These are phyloP conservation scores for Botrytis galanthina DNA, from an alignment of 2,329 filamentous ascomycete genomes.

Conservation along the genomic window DNA sequence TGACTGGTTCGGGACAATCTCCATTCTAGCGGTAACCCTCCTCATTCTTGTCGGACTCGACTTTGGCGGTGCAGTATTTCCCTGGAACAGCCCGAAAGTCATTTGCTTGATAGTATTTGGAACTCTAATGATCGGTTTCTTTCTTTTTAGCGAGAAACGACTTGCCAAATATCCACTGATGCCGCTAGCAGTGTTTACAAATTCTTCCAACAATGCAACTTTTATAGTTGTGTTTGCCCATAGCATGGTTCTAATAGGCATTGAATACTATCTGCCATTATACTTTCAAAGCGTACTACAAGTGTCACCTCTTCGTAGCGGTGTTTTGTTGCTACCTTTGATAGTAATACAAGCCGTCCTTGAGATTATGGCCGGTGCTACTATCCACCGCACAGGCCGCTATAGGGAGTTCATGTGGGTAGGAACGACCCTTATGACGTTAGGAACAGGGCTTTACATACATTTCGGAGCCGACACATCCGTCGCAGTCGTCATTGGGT, in stretches of 20 bases:
- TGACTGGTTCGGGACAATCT: slow-evolving; percentile 57
- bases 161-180: slow-evolving; percentile 75
- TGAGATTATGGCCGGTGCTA: slow-evolving; percentile 63
- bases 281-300: slow-evolving; percentile 80
- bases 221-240: slow-evolving; percentile 7
- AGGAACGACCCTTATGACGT: slow-evolving; percentile 43
- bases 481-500: slow-evolving; percentile 44
- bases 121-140: slow-evolving; percentile 48
- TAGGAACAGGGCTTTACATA: slow-evolving; percentile 47
- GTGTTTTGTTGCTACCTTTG: slow-evolving; percentile 70
- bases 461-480: slow-evolving; percentile 41
- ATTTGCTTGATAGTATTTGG: slow-evolving; percentile 79
- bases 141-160: slow-evolving; percentile 68
- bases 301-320: slow-evolving; percentile 66
- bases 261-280: slow-evolving; percentile 44
- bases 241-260: slow-evolving; percentile 61
- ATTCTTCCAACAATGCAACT: slow-evolving; percentile 52
- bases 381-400: slow-evolving; percentile 54
- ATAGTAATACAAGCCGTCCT: slow-evolving; percentile 62
- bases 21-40: slow-evolving; percentile 70
- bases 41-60: slow-evolving; percentile 84
- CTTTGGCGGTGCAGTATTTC: slow-evolving; percentile 70
- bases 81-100: slow-evolving; percentile 70
- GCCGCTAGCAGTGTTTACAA: slow-evolving; percentile 67
- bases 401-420: slow-evolving; percentile 48